Base-by-base conservation (phyloP, 164 flowering plant species). In the Piper betle region DNA sequence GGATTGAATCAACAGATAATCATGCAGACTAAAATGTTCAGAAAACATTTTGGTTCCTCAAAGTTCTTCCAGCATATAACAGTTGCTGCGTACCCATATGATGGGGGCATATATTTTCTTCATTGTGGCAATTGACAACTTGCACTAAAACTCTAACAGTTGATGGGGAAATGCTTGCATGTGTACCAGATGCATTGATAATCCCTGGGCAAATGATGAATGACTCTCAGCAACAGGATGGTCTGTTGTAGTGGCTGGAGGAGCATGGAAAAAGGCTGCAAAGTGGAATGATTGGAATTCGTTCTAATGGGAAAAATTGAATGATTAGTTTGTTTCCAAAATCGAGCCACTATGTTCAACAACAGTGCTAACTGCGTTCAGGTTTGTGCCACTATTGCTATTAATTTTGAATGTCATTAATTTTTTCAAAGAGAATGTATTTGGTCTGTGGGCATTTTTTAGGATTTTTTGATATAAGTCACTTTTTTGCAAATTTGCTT, bases 211-310 rank as follows among this genome's bases (percentile, higher is more conserved):
- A 76, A 64, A 80, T 71, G 62, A n/a, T 12, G 15, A 60, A 61
- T 39, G 66, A 72, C 64, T 64, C 37, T 60, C 71, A 79, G 11
- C 88, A 77, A 57, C 91, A 83, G 60, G 96, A 93, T 80, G 91
- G 76, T 10, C 73, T 88, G 87, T 68, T 94, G 63, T 75, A 88
- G 39, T 91, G 99, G 99, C 70, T 94, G 57, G 99, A 94, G 74
- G 99, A 91, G 71, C 96, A 86, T 74, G 74, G 64, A 6, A 85
- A 85, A 11, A 91, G 96, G 60, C 76, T 94, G 62, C 71, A 87
- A 50, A 72, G 69, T 80, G 96, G 95, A 25, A 68, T 81, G 25
- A 78, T 88, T 67, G 75, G 71, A 57, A 59, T 86, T 37, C 82
- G 86, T 33, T 67, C 63, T 37, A 79, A 80, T 59, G 73, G 68